Base-by-base conservation (phyloP, 805 yeast species). In the Saccharomycopsis fermentans region DNA sequence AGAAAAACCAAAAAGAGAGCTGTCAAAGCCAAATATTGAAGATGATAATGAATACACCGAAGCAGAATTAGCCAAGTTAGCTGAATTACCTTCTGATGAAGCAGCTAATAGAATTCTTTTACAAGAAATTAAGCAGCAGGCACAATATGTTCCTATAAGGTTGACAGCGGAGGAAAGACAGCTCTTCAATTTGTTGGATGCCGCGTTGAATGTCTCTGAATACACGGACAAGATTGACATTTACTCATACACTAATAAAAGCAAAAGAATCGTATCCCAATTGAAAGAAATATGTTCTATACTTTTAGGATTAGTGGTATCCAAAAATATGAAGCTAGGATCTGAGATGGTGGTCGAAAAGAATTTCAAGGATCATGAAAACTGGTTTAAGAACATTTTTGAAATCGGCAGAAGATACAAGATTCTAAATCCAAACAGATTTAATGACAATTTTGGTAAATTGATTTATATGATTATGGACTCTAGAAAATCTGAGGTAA, bases 401-500 rank as follows among this genome's bases (percentile, higher is more conserved):
- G 94, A 87, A 70, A 81, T 87, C 61, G 94, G 94, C 26, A 75
- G 94, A 65, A 76, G 94, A 51, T 87, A 87, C 71, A 87, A 87
- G 67, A 83, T 87, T 65, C 84, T 87, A 90, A 87, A 87, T 66
- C 95, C 95, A 0, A 90, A 87, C 64, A 77, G 81, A 65, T 83
- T 87, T 87, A 77, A 90, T 62, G 87, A 84, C 65, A 83, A 83
- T 4, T 87, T 82, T 68, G 95, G 95, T 52, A 86, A 87, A 65
- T 72, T 87, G 59, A 84, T 87, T 72, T 87, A 87, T 69, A 87
- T 87, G 87, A 82, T 86, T 39, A 87, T 87, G 94, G 95, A 87
- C 69, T 87, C 94, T 1, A 73, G 87, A 53, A 70, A 85, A 32
- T 86, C 90, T 0, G 90, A 86, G 64, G 80, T 87, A 60, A 80